Evolutionary conservation across 768 basidiomycete genomes (phyloP), one percentile per base, ranked within the genome.

Genomic region (Leccinum barrowsii): DNA sequence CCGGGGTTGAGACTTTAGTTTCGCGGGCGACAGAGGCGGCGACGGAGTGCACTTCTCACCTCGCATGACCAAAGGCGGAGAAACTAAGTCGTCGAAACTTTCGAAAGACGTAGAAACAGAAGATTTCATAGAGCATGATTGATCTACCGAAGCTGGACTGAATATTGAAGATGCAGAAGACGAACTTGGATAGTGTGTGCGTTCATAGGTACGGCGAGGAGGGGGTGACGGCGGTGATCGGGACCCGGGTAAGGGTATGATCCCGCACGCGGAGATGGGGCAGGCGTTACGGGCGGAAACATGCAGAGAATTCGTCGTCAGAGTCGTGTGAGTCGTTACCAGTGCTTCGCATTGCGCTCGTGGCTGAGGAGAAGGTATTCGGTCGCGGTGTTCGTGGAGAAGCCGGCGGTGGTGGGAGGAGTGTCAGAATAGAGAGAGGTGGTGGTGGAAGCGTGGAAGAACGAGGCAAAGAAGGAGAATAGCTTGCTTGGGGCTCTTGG

Each of bases 241-340:
- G 2, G 64, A 57, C 60, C 42, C 42, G n/a, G 65, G 47, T 50
- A 54, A 35, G 54, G 60, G 54, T 59, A 50, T 60, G 61, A 11
- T 49, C 56, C 21, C n/a, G 42, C 48, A 35, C 54, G 48, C 13
- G 59, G 52, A 50, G 57, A 58, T 48, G 54, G 52, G 1, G 65
- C 49, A 42, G 54, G 32, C n/a, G 40, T 42, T 42, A 42, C 40
- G n/a, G 40, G 40, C 19, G 76, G 62, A 21, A 76, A 73, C 4
- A 81, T 40, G 83, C 82, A 5, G 80, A 75, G 63, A 86, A 89
- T 50, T 85, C 83, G 56, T 77, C 77, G 40, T 75, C 69, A 1
- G 80, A 76, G 44, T 61, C 65, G 19, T 59, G 32, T 52, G 70
- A 65, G 35, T 70, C 66, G 24, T 67, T 61, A 22, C 44, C 48